Evolutionary conservation across 352 stramenopile genomes (phyloP).

Genomic region (Globisporangium paddicum): DNA sequence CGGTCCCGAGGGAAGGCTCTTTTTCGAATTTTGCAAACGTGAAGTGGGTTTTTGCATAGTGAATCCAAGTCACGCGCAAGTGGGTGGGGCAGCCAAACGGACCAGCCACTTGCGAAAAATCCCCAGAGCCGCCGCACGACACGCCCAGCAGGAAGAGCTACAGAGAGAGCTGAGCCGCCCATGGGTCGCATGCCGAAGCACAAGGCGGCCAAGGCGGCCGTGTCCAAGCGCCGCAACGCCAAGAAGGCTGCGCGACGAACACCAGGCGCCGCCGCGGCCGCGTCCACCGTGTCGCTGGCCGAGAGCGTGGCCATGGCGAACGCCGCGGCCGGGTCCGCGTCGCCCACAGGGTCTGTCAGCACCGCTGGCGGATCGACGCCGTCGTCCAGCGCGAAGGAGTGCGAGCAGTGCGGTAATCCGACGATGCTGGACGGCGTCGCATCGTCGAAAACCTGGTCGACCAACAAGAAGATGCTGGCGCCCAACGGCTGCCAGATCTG

Average conservation of each 20-base stretch:
- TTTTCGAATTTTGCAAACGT: constrained; percentile 8
- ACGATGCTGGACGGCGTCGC: constrained; percentile 27
- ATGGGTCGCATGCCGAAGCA: constrained; percentile 19
- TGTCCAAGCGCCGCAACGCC: constrained; percentile 14
- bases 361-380: constrained; percentile 14
- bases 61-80: constrained; percentile 1
- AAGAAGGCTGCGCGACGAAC: constrained; percentile 28
- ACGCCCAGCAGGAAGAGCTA: background rate
- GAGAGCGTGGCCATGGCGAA: constrained; percentile 13
- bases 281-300: background rate
- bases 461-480: constrained; percentile 40
- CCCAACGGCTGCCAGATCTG: constrained; percentile 73
- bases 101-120: constrained; percentile 17
- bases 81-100: constrained; percentile 5
- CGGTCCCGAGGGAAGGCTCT: background rate
- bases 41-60: constrained; percentile 2
- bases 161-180: background rate
- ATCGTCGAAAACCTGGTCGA: constrained; percentile 32
- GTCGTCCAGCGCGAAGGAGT: constrained; percentile 34
- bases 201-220: constrained; percentile 16
- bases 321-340: background rate
- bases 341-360: constrained; percentile 12
- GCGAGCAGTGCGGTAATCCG: constrained; percentile 38
- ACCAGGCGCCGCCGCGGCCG: constrained; percentile 9
- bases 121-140: constrained; percentile 5